phyloP scores from a whole-genome alignment of 192 early-diverging fungal species.

The Piromyces finnis region DNA sequence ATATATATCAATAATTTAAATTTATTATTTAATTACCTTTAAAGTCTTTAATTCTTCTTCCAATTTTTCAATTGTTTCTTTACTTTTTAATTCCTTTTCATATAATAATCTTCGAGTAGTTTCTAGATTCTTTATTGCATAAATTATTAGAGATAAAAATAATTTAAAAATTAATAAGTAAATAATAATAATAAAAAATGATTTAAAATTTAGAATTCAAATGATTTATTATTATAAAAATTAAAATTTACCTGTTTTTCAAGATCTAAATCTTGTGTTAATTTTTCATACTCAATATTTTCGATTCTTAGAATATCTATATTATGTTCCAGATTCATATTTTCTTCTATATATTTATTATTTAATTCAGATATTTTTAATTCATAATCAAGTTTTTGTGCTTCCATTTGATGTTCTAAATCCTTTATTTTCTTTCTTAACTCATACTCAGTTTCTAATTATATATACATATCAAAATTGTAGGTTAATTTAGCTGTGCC shows the following conservation, averaged over 20 bases:
- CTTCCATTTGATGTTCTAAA: background rate
- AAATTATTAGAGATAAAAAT: no score
- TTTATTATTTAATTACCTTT: background rate
- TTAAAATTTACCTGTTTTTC: background rate
- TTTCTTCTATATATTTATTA: background rate
- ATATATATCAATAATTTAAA: no score
- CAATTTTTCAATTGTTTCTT: background rate
- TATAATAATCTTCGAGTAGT: background rate
- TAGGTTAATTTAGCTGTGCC: no score
- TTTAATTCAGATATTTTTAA: background rate
- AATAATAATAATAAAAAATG: no score
- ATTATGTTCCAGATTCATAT: background rate
- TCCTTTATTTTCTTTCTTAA: background rate
- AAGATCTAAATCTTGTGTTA: background rate
- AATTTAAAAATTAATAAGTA: no score
- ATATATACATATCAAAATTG: no score
- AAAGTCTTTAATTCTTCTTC: background rate
- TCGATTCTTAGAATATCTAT: background rate
- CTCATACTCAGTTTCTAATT: background rate
- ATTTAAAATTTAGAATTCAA: no score
- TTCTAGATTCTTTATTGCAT: background rate
- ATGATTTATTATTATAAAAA: no score
- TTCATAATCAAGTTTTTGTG: background rate
- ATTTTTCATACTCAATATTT: background rate
- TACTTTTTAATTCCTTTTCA: background rate